Base-by-base conservation (phyloP, 2,329 filamentous ascomycete genomes). In the Chrysoporthe austroafricana region DNA sequence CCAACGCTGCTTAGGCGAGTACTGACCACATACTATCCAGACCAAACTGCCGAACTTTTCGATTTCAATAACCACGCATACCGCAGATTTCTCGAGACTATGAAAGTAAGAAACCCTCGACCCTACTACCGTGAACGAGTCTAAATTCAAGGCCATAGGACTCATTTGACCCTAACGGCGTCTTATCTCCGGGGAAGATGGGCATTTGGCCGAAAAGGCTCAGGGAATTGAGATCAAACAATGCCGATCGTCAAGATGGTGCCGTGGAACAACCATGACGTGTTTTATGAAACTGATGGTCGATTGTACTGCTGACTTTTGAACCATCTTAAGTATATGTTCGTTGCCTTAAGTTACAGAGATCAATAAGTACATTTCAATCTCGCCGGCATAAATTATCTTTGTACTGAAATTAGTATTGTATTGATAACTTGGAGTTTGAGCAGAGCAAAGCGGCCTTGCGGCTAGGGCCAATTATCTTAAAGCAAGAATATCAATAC, bases 21-120 rank as follows among this genome's bases (percentile, higher is more conserved):
- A 39, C 54, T 57, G 18, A 39, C 39, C 14, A 26, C 46, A 68
- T 34, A 11, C 34, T 9, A 34, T 9, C n/a, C 52, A 80, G 78
- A 80, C 67, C 68, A 76, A 26, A 77, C 79, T 52, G 77, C 78
- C 11, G 72, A 77, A n/a, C 69, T 78, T 13, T 79, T 78, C 68
- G 75, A 79, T 68, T 80, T 80, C 63, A 80, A 80, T 62, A 68
- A 75, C 32, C 75, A 78, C 50, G 77, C 77, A 0, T 80, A 79
- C 63, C 77, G 76, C 46, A 73, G 78, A n/a, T 79, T 81, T 64
- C 73, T 78, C 0, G 76, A 79, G 62, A 78, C 76, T 14, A 72
- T 80, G 66, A 80, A 80, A 74, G 77, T 79, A 36, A 70, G 73
- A 4, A 46, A 1, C 7, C 6, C 0, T 2, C 2, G 13, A 48